A percentile compares a stretch with the other conserved stretches of the same genome.
These are phyloP conservation scores for Linaria vulgaris DNA, from an alignment of 257 asterid genomes.

Conservation along the genomic window DNA sequence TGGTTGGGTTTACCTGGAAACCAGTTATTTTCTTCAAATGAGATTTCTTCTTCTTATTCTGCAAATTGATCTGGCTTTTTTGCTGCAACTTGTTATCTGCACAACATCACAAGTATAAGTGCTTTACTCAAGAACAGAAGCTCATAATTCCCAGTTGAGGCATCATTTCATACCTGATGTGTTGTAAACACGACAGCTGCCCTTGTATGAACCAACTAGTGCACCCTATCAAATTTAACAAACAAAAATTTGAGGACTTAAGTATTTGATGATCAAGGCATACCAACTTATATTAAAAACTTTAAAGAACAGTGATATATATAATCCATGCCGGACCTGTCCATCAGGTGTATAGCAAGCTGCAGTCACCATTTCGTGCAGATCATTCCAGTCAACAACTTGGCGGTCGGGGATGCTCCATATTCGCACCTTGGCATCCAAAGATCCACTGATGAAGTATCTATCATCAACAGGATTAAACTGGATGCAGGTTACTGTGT, in stretches of 20 bases:
- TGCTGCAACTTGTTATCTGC: slow-evolving; percentile 83
- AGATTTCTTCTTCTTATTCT: slow-evolving; percentile 88
- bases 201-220: slow-evolving; percentile 95
- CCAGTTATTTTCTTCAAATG: slow-evolving; percentile 98
- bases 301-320: slow-evolving; percentile 20
- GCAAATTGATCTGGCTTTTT: slow-evolving; percentile 76
- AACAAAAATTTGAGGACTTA: slow-evolving; percentile 20
- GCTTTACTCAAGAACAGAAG: slow-evolving; percentile 21
- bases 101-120: slow-evolving; percentile 21
- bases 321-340: slow-evolving; percentile 63
- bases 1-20: slow-evolving; percentile 68
- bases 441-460: slow-evolving; percentile 97
- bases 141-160: slow-evolving; percentile 15
- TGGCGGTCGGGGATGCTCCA: slow-evolving; percentile 96
- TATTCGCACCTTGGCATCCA: slow-evolving; percentile 97
- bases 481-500: slow-evolving; percentile 94
- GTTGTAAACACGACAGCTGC: slow-evolving; percentile 83
- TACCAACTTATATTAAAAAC: slow-evolving; percentile 24
- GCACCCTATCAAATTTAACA: slow-evolving; percentile 66
- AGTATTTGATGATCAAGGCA: slow-evolving; percentile 16
- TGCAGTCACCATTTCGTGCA: slow-evolving; percentile 99
- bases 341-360: slow-evolving; percentile 99
- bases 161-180: slow-evolving; percentile 57
- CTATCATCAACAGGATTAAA: slow-evolving; percentile 95
- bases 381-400: slow-evolving; percentile 98